These are phyloP conservation scores for Termitomyces sp. DNA, from an alignment of 768 basidiomycete genomes.

Conservation along the genomic window DNA sequence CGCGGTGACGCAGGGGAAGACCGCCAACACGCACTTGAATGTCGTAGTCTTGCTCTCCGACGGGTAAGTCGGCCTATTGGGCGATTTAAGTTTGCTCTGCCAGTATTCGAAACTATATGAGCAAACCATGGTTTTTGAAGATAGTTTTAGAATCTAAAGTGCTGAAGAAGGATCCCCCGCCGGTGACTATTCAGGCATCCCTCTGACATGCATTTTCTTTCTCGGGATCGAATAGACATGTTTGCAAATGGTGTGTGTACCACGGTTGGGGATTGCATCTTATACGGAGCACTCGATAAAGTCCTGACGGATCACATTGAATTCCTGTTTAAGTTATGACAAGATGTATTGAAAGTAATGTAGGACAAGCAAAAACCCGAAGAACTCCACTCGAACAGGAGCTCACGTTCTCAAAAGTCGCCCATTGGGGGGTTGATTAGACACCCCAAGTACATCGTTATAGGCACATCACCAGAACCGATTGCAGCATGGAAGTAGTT, in stretches of 20 bases:
- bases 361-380: conserved; percentile 27
- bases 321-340: not conserved
- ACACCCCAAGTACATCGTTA: conserved; percentile 40
- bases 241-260: too few relatives aligned
- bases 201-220: not conserved
- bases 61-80: conserved; percentile 49
- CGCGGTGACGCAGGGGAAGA: conserved; percentile 57
- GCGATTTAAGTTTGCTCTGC: not conserved
- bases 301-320: not conserved
- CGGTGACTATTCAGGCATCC: not conserved
- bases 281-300: too few relatives aligned
- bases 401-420: conserved; percentile 28
- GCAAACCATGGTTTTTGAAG: conserved; percentile 86
- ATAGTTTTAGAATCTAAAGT: conserved; percentile 46
- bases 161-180: conserved; percentile 1
- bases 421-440: conserved; percentile 54
- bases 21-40: conserved; percentile 66
- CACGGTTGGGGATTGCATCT: too few relatives aligned
- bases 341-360: conserved; percentile 11
- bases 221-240: too few relatives aligned
- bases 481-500: conserved; percentile 50
- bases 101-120: conserved; percentile 92
- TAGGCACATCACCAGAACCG: conserved; percentile 82
- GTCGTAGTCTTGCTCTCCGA: conserved; percentile 89
- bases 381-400: conserved; percentile 28